These are phyloP conservation scores for Zygosaccharomyces lentus DNA, from an alignment of 805 yeast genomes.

Conservation along the genomic window DNA sequence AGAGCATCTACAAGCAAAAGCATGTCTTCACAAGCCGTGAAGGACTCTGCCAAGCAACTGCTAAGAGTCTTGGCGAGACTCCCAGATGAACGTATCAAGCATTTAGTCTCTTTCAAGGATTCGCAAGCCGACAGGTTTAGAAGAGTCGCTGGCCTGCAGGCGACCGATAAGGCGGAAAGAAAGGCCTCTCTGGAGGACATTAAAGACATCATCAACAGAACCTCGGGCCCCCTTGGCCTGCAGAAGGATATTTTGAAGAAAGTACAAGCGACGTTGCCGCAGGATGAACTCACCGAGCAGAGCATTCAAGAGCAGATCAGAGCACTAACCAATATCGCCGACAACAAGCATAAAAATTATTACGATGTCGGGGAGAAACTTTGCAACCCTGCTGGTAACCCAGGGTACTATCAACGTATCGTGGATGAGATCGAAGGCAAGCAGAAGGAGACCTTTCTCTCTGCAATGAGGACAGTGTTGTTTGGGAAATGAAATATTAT, in stretches of 20 bases:
- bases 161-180: conserved; percentile 36
- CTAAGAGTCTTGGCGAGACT: conserved; percentile 54
- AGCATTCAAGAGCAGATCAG: conserved; percentile 49
- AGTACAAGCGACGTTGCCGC: conserved; percentile 40
- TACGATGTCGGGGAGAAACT: conserved; percentile 65
- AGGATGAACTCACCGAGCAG: conserved; percentile 49
- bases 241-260: conserved; percentile 46
- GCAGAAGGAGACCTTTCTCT: conserved; percentile 56
- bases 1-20: neutral
- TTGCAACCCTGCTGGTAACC: conserved; percentile 78
- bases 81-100: conserved; percentile 66
- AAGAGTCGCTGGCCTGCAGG: conserved; percentile 46
- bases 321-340: conserved; percentile 52
- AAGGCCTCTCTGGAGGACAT: conserved; percentile 41
- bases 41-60: conserved; percentile 53
- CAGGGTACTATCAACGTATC: conserved; percentile 68
- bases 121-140: conserved; percentile 56
- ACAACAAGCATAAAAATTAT: conserved; percentile 58
- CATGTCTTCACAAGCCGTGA: conserved; percentile 26
- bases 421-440: conserved; percentile 67
- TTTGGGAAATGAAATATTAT: conserved; percentile 53
- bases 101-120: conserved; percentile 65
- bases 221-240: conserved; percentile 39
- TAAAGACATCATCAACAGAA: conserved; percentile 37
- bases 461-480: conserved; percentile 69